These are phyloP conservation scores for Lactifluus echinatus DNA, from an alignment of 768 basidiomycete species.

Conservation along the genomic window DNA sequence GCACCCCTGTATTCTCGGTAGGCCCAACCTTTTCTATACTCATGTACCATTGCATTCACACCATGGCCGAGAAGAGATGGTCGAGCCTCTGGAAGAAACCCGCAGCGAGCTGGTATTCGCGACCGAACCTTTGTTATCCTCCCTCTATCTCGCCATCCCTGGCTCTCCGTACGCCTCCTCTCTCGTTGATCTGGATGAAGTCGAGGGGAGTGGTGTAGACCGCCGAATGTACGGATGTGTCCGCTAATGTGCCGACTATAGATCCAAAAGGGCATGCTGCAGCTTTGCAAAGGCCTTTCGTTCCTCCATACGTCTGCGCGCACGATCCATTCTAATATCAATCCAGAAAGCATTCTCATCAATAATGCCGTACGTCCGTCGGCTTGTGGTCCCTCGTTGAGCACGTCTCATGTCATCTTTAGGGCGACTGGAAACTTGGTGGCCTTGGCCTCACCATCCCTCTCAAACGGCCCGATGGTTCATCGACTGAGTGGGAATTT, in stretches of 20 bases:
- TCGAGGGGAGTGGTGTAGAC: conserved; percentile 53
- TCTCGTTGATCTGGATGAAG: conserved; percentile 85
- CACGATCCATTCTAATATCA: conserved; percentile 85
- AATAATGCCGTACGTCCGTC: conserved; percentile 69
- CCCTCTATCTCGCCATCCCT: conserved; percentile 68
- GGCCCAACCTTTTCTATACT: conserved; percentile 18
- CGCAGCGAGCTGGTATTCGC: conserved; percentile 85
- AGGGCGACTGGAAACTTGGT: conserved; percentile 98
- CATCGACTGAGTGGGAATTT: conserved; percentile 79
- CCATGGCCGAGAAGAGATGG: conserved; percentile 61
- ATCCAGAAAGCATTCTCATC: conserved; percentile 79
- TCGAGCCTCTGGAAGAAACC: conserved; percentile 93
- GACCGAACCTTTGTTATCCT: conserved; percentile 82
- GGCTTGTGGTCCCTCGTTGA: conserved; percentile 4
- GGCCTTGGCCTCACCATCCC: conserved; percentile 85
- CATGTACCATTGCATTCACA: conserved; percentile 9
- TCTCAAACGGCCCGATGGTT: conserved; percentile 56
- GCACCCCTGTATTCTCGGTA: conserved; percentile 90
- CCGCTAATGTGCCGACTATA: conserved; percentile 26
- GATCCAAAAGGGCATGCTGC: conserved; percentile 96
- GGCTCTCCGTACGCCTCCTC: conserved; percentile 48
- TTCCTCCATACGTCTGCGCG: conserved; percentile 92
- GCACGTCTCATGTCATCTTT: neutral
- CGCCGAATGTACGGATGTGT: neutral
- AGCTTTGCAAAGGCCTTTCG: conserved; percentile 80